A percentile compares a stretch with the other conserved stretches of the same genome.
phyloP scores from a whole-genome alignment of 345 rosid species.

The Citrus sinensis region DNA sequence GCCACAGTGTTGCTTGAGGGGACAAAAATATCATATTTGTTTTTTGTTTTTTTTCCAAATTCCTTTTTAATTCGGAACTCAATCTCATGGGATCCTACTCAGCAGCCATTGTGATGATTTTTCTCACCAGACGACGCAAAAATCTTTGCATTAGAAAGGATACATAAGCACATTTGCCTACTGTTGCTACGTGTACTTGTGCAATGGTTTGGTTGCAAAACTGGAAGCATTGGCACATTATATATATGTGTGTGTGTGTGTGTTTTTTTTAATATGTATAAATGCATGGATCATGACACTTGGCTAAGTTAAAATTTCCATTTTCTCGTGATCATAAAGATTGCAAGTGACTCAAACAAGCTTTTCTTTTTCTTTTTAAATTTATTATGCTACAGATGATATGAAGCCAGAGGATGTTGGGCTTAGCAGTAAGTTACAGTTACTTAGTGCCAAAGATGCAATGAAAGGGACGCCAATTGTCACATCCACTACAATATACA shows the following conservation, averaged over 20 bases:
- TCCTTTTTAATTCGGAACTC: background rate
- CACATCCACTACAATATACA: constrained; percentile 46
- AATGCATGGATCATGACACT: background rate
- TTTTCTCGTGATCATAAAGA: background rate
- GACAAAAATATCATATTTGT: too few species aligned
- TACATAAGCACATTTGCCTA: too few species aligned
- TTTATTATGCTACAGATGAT: constrained; percentile 29
- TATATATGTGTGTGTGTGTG: too few species aligned
- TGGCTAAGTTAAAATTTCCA: background rate
- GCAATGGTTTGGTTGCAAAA: background rate
- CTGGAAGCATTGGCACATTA: background rate
- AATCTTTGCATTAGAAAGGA: too few species aligned
- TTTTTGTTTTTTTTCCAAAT: background rate
- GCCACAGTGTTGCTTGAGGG: background rate
- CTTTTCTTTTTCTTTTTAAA: too few species aligned
- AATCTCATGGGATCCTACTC: background rate
- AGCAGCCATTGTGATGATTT: background rate
- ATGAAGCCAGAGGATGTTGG: constrained; percentile 72
- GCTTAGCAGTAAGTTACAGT: constrained; percentile 36
- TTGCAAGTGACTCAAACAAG: background rate
- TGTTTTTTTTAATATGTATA: too few species aligned
- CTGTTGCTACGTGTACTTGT: background rate
- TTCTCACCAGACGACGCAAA: background rate
- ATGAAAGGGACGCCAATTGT: constrained; percentile 42
- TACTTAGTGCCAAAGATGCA: constrained; percentile 31